These are phyloP conservation scores for Verticillium zaregamsianum DNA, from an alignment of 2,329 filamentous ascomycete genomes.

Conservation along the genomic window DNA sequence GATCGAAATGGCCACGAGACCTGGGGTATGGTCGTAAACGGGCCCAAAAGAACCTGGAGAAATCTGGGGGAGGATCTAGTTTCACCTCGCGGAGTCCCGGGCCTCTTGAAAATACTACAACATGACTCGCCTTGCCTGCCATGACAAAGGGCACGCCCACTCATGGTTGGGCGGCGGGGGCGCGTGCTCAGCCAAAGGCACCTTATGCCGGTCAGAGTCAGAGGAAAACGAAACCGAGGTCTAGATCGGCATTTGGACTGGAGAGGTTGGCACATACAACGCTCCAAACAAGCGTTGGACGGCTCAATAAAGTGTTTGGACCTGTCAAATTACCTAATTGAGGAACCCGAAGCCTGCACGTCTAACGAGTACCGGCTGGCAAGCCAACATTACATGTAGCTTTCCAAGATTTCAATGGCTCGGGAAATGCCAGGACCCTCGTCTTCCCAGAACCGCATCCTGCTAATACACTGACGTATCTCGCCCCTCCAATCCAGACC, in stretches of 20 bases:
- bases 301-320: too few relatives aligned
- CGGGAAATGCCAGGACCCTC: neutral
- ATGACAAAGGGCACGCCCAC: neutral
- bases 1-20: neutral
- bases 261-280: too few relatives aligned
- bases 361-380: too few relatives aligned
- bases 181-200: too few relatives aligned
- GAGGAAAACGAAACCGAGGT: too few relatives aligned
- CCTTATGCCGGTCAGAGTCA: too few relatives aligned
- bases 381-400: neutral
- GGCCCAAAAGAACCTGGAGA: neutral
- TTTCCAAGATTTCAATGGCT: neutral
- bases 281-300: too few relatives aligned
- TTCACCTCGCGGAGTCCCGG: neutral
- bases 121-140: neutral
- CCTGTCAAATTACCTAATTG: too few relatives aligned
- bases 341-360: too few relatives aligned
- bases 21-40: neutral
- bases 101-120: too few relatives aligned
- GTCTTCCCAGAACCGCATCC: slow-evolving; percentile 1
- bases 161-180: neutral
- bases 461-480: neutral
- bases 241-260: too few relatives aligned
- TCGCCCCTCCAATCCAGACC: neutral
- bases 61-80: neutral